Percentiles rank a stretch among this genome's conserved stretches.
These are phyloP conservation scores for Podospora pseudoanserina DNA, from an alignment of 495 filamentous ascomycete genomes.

Conservation along the genomic window DNA sequence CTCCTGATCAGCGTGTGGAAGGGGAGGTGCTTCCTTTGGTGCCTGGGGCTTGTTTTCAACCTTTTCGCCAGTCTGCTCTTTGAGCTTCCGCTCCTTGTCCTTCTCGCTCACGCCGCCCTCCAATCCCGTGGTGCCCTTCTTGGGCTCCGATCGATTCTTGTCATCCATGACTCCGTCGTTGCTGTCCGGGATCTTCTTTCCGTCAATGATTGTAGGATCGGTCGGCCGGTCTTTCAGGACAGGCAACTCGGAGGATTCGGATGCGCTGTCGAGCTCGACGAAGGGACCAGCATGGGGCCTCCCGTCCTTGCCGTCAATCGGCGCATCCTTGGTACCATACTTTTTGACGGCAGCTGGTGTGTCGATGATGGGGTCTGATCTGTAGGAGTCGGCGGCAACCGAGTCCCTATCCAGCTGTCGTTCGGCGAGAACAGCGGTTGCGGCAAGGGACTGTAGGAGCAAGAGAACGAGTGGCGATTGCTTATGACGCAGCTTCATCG, in stretches of 20 bases:
- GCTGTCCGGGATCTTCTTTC: conserved; percentile 66
- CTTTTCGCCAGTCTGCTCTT: conserved; percentile 57
- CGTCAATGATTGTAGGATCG: conserved; percentile 52
- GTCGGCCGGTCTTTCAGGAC: conserved; percentile 45
- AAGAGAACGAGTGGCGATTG: conserved; percentile 43
- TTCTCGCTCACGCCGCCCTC: conserved; percentile 85
- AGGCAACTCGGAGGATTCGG: conserved; percentile 41
- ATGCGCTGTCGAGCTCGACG: conserved; percentile 59
- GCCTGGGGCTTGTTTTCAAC: conserved; percentile 71
- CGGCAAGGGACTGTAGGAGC: conserved; percentile 43
- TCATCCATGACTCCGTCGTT: conserved; percentile 94
- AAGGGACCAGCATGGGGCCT: conserved; percentile 91
- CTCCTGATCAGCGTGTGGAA: conserved; percentile 76
- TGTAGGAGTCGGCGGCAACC: conserved; percentile 12
- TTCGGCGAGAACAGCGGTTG: conserved; percentile 30
- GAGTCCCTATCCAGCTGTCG: conserved; percentile 17
- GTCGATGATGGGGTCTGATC: conserved; percentile 13
- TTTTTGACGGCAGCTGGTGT: conserved; percentile 32
- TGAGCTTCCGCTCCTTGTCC: conserved; percentile 61
- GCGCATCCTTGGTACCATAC: conserved; percentile 77
- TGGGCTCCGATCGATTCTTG: conserved; percentile 64
- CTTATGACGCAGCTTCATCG: conserved; percentile 42
- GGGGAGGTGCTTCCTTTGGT: conserved; percentile 78
- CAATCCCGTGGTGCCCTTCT: conserved; percentile 80
- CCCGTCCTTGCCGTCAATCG: conserved; percentile 92